Conservation (phyloP, 192 early-diverging fungal species). For the Linnemannia elongata region DNA sequence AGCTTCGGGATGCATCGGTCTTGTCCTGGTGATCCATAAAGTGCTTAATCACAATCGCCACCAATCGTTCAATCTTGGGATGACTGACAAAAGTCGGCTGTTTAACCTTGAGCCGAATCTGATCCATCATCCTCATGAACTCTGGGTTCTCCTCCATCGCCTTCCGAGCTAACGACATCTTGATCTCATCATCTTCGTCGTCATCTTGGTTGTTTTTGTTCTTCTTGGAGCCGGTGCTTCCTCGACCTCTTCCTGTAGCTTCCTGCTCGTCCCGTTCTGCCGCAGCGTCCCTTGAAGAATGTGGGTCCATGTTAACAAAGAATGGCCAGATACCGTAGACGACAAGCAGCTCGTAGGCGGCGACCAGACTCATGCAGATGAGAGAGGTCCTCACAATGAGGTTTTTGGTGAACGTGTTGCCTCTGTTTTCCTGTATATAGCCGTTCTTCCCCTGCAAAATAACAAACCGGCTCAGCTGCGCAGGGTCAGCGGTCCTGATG, state of each 20-base stretch:
- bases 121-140: slow-evolving; percentile 57
- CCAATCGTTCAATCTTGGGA: slow-evolving; percentile 84
- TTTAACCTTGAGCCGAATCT: slow-evolving; percentile 50
- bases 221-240: slow-evolving; percentile 11
- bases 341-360: slow-evolving; percentile 61
- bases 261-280: background rate
- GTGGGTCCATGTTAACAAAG: slow-evolving; percentile 54
- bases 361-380: slow-evolving; percentile 44
- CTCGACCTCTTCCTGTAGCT: background rate
- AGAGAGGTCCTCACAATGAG: slow-evolving; percentile 27
- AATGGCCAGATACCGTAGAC: slow-evolving; percentile 65
- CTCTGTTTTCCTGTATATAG: slow-evolving; percentile 8
- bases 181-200: slow-evolving; percentile 25
- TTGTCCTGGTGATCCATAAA: slow-evolving; percentile 66
- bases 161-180: slow-evolving; percentile 33
- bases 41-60: slow-evolving; percentile 76
- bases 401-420: slow-evolving; percentile 16
- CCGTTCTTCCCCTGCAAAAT: slow-evolving; percentile 56
- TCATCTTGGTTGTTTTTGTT: slow-evolving; percentile 8
- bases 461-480: slow-evolving; percentile 55
- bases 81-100: slow-evolving; percentile 72
- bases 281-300: slow-evolving; percentile 2
- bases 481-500: slow-evolving; percentile 36
- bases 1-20: slow-evolving; percentile 7
- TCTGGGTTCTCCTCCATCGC: slow-evolving; percentile 55